Base-by-base conservation (phyloP, 225 moss, liverwort and hornwort genomes). In the Bryum argenteum region DNA sequence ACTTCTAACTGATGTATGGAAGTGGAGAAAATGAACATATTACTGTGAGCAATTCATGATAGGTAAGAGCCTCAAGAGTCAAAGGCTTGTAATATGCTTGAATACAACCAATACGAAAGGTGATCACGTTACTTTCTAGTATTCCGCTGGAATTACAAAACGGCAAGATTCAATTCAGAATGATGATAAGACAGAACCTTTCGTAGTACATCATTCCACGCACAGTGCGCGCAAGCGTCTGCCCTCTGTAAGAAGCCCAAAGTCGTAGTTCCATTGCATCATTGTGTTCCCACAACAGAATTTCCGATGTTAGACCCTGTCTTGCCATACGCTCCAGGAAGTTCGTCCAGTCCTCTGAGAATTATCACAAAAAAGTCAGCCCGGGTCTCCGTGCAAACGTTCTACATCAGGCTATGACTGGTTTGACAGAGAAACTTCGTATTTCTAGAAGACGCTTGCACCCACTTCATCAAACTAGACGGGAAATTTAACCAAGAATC, bases 131-230 rank as follows among this genome's bases (percentile, higher is more conserved):
- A n/a, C n/a, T n/a, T 63, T 43, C 37, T 57, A 22, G 15, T 28
- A 10, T 52, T 55, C 41, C 23, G 47, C 40, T 45, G 42, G 26
- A 3, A 72, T 15, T 12, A 57, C 17, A 16, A 61, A 71, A 20
- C 0, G 39, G 66, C 0, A 54, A 69, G 54, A 67, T 38, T 62
- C 50, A 37, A 61, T 60, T 15, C 21, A 54, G 70, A 26, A 66
- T 67, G 57, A 43, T 17, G 58, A 71, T 10, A 78, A 67, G 73
- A 69, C 63, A 76, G 23, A 67, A 95, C 96, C 93, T 87, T 75
- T 85, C 83, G 33, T 97, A 91, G 67, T 97, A 97, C 97, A 97
- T 97, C 94, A 97, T 97, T 42, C 97, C 97, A 63, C 97, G 91
- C 50, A 97, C 94, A 71, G 97, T 97, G 48, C 97, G 91, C 39